Evolutionary conservation across 495 filamentous ascomycete species (phyloP).

Genomic region (Neurospora sp.): DNA sequence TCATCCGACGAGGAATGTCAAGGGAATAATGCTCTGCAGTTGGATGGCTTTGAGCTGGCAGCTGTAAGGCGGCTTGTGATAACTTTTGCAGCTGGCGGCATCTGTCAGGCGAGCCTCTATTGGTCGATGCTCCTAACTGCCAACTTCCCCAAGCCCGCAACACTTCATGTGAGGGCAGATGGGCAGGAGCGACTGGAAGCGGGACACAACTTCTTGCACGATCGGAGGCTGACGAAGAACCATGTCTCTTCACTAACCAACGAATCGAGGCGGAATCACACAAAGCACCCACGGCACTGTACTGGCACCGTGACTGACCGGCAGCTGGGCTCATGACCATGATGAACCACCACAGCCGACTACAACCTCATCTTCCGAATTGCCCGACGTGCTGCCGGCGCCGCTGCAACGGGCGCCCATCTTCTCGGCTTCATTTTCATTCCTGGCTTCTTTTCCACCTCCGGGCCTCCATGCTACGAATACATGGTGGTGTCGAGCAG

Average conservation of each 20-base stretch:
- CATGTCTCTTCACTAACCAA: not conserved
- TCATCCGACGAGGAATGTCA: not conserved
- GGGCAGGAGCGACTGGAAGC: not conserved
- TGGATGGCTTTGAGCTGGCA: not conserved
- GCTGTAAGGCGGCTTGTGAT: not conserved
- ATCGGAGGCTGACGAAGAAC: not conserved
- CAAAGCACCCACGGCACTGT: not conserved
- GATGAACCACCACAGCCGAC: not conserved
- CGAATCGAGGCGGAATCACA: not conserved
- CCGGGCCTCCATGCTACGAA: not conserved
- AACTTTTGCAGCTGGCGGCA: not conserved
- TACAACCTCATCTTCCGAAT: not conserved
- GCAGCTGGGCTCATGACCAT: not conserved
- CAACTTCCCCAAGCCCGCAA: not conserved
- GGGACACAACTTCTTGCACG: not conserved
- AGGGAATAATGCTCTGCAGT: not conserved
- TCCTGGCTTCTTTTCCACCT: not conserved
- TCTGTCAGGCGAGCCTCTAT: not conserved
- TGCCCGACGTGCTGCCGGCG: not conserved
- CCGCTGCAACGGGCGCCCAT: not conserved
- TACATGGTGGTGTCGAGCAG: not conserved
- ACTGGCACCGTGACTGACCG: not conserved
- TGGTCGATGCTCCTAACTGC: not conserved
- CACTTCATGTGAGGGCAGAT: not conserved
- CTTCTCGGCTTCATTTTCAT: not conserved